These are phyloP conservation scores for Phytophthora ramorum DNA, from an alignment of 352 stramenopile species.

Conservation along the genomic window DNA sequence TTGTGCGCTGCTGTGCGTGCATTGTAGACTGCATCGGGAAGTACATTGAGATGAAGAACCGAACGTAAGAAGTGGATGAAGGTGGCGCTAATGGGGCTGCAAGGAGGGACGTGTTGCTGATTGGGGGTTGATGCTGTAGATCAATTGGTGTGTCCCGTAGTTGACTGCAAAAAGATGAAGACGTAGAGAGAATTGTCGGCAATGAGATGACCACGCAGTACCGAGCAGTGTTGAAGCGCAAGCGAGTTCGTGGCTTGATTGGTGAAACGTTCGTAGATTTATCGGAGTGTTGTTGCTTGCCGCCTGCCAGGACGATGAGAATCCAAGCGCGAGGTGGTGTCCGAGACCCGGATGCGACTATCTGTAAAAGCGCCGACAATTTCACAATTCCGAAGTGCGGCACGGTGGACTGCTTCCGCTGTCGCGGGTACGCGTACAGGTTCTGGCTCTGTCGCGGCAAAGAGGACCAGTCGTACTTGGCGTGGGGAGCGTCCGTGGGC, in stretches of 20 bases:
- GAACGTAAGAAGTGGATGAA: conserved; percentile 64
- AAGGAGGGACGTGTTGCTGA: background rate
- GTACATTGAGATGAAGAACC: conserved; percentile 71
- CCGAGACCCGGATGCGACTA: conserved; percentile 53
- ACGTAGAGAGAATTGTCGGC: conserved; percentile 47
- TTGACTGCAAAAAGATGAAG: conserved; percentile 54
- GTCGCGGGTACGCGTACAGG: conserved; percentile 55
- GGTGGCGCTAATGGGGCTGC: conserved; percentile 29
- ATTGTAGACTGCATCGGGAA: conserved; percentile 50
- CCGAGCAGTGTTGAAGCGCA: conserved; percentile 51
- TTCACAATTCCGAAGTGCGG: conserved; percentile 70
- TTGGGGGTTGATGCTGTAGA: conserved; percentile 38
- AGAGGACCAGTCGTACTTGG: conserved; percentile 61
- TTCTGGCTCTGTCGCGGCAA: conserved; percentile 63
- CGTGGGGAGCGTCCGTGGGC: conserved; percentile 71
- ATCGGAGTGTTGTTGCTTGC: background rate
- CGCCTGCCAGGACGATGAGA: conserved; percentile 65
- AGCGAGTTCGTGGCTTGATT: conserved; percentile 43
- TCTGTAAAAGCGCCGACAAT: conserved; percentile 52
- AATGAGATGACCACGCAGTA: conserved; percentile 30
- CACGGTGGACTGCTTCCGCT: conserved; percentile 65
- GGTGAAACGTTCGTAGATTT: conserved; percentile 1
- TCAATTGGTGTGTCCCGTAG: conserved; percentile 68
- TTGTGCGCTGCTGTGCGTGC: background rate
- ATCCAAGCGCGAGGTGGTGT: conserved; percentile 77